phyloP scores from a whole-genome alignment of 257 asterid species.

The Phtheirospermum japonicum region DNA sequence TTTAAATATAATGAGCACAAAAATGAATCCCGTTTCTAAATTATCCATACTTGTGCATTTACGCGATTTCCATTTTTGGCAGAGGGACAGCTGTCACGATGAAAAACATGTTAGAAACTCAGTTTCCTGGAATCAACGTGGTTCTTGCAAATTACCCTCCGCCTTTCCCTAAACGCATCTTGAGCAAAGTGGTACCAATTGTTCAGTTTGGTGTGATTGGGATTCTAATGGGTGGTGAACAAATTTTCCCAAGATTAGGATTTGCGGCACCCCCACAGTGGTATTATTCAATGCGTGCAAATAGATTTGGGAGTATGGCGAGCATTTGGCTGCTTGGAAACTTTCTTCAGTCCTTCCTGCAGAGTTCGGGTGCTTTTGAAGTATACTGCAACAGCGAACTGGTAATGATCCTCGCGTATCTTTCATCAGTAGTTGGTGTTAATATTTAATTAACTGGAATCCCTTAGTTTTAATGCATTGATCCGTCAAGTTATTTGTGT shows the following conservation, averaged over 20 bases:
- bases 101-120: constrained; percentile 87
- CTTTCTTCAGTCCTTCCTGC: constrained; percentile 80
- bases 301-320: constrained; percentile 86
- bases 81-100: constrained; percentile 94
- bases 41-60: neutral
- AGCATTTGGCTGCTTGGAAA: constrained; percentile 90
- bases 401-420: constrained; percentile 46
- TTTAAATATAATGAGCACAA: constrained; percentile 7
- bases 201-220: constrained; percentile 80
- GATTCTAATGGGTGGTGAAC: constrained; percentile 79
- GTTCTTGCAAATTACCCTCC: constrained; percentile 92
- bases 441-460: neutral
- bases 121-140: constrained; percentile 82
- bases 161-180: constrained; percentile 77
- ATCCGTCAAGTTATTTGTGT: too few species aligned
- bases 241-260: constrained; percentile 76
- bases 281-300: constrained; percentile 74
- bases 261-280: constrained; percentile 80
- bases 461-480: neutral
- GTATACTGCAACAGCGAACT: constrained; percentile 75
- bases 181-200: constrained; percentile 81
- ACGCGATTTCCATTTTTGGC: constrained; percentile 33
- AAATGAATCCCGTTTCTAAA: neutral
- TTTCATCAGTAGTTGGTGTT: constrained; percentile 17
- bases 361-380: constrained; percentile 90